phyloP scores from a whole-genome alignment of 345 rosid species.

The Syzygium grande region DNA sequence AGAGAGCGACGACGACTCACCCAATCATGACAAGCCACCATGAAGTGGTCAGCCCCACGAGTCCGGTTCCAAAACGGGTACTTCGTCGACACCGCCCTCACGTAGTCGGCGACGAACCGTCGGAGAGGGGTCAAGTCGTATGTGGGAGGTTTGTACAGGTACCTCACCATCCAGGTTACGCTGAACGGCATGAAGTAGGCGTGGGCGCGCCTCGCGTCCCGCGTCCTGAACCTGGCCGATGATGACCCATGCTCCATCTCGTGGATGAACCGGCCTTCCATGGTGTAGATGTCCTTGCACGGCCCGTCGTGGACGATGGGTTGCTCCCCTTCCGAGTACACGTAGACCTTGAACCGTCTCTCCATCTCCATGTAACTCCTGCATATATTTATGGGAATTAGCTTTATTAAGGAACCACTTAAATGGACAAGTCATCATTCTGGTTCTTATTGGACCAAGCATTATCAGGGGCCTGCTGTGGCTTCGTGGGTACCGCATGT shows the following conservation, averaged over 20 bases:
- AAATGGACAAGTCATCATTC: background rate
- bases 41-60: constrained; percentile 14
- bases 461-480: background rate
- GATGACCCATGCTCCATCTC: constrained; percentile 54
- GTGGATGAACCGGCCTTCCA: constrained; percentile 81
- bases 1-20: background rate
- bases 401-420: background rate
- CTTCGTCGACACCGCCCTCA: constrained; percentile 46
- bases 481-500: background rate
- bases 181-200: constrained; percentile 86
- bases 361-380: constrained; percentile 92
- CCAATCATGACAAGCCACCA: constrained; percentile 17
- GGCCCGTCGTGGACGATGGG: constrained; percentile 85
- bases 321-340: constrained; percentile 69
- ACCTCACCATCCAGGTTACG: constrained; percentile 66
- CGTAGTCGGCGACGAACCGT: constrained; percentile 63
- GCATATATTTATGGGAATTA: background rate
- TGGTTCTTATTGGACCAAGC: background rate
- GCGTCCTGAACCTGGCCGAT: constrained; percentile 37
- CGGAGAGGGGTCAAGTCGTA: constrained; percentile 32
- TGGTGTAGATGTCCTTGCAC: constrained; percentile 66
- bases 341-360: constrained; percentile 76
- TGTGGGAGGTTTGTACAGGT: constrained; percentile 35
- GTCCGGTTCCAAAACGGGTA: constrained; percentile 15
- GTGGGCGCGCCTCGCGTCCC: constrained; percentile 46